A percentile compares a stretch with the other conserved stretches of the same genome.
Evolutionary conservation across 1,139 yeast species (phyloP).

Genomic region (Meyerozyma elateridarum): DNA sequence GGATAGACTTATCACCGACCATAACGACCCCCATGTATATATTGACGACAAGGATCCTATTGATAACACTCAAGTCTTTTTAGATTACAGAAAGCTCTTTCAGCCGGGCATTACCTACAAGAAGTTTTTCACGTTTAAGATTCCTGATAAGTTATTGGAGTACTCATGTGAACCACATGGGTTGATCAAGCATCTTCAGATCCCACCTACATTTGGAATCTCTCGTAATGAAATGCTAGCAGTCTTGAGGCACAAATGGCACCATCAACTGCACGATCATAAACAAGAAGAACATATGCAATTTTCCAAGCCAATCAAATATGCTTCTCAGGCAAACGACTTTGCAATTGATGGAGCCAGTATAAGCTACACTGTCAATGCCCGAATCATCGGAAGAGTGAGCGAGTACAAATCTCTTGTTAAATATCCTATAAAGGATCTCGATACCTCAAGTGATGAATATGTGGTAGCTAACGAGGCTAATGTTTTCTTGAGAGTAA

Average conservation of each 20-base stretch:
- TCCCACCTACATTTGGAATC: slow-evolving; percentile 34
- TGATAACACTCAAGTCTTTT: slow-evolving; percentile 26
- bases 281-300: slow-evolving; percentile 7
- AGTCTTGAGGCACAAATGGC: slow-evolving; percentile 27
- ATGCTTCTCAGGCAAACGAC: slow-evolving; percentile 27
- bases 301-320: slow-evolving; percentile 6
- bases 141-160: slow-evolving; percentile 36
- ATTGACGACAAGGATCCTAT: slow-evolving; percentile 24
- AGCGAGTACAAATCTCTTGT: slow-evolving; percentile 22
- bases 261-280: slow-evolving; percentile 20
- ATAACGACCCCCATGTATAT: slow-evolving; percentile 23
- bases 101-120: slow-evolving; percentile 33
- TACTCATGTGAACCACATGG: slow-evolving; percentile 31
- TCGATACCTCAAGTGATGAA: slow-evolving; percentile 24
- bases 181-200: slow-evolving; percentile 31
- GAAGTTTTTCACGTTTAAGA: slow-evolving; percentile 35
- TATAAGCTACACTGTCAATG: slow-evolving; percentile 33
- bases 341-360: slow-evolving; percentile 29
- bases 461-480: slow-evolving; percentile 35
- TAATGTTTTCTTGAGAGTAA: slow-evolving; percentile 24
- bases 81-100: slow-evolving; percentile 25
- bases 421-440: slow-evolving; percentile 13
- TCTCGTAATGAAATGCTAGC: slow-evolving; percentile 25
- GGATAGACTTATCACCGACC: slow-evolving; percentile 25
- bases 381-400: slow-evolving; percentile 33